Evolutionary conservation across 2,329 filamentous ascomycete genomes (phyloP), one percentile per base, ranked within the genome.

Genomic region (Talaromyces sp.): DNA sequence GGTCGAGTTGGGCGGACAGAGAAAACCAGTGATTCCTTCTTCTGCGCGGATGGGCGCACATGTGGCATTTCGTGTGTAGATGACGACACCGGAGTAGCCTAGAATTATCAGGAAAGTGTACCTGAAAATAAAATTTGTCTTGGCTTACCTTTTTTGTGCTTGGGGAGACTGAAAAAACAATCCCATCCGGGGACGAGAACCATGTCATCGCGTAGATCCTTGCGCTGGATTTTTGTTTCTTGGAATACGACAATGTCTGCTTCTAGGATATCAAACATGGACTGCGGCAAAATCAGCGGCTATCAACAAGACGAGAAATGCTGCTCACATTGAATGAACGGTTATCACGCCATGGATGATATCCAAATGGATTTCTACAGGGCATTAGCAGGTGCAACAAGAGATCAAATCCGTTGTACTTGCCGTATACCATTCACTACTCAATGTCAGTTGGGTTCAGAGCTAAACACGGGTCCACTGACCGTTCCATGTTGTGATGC

Each of bases 1-100:
- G 1, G 84, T 81, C 0, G 89, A 89, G 66, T 86, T 89, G 0
- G 91, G 90, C 6, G 88, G 85, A 51, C 84, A 87, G 14, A 97
- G 83, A 5, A 91, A 80, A 17, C 95, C 95, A 0, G 91, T 89
- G 58, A 99, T 82, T n/a, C 95, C 95, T 78, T 98, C 93, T 76
- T 99, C 95, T 3, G 93, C 93, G 62, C 89, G 86, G 27, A 97
- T 90, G 0, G 95, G 95, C 3, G 87, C 85, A 73, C 95, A 98
- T 38, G 85, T 88, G 4, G 89, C 83, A 71, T 90, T 95, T n/a
- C 91, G 86, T 0, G 93, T 97, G 76, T 97, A 99, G 38, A 99
- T 91, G 3, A 89, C 95, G 1, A 99, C 93, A 1, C 95, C 95
- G 27, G 93, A 96, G 72, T 98, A 99, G 26, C 95, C 92, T 96